Base-by-base conservation (phyloP, 768 basidiomycete genomes). In the Pholiota microspora region DNA sequence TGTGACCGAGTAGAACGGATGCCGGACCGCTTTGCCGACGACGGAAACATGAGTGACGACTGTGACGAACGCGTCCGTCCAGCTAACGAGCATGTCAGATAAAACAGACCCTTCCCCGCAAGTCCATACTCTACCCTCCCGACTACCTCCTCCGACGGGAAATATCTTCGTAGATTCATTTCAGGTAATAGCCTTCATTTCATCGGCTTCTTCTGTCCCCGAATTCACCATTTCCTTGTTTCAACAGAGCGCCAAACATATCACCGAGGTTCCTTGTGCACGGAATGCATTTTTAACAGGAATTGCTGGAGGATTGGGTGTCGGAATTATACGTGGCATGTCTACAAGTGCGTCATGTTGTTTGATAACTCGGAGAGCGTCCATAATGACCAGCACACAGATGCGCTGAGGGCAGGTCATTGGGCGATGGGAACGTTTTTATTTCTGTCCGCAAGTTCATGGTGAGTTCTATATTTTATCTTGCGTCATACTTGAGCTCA, bases 351-450 rank as follows among this genome's bases (percentile, higher is more conserved):
- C 53, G 85, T 75, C 2, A 8, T n/a, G 28, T 10, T 9, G 7
- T 18, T n/a, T n/a, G n/a, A n/a, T n/a, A 34, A 29, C 16, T 28
- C 28, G 18, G 2, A 8, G 2, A 24, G 18, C 24, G 13, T 24
- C 42, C 16, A 24, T 6, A 24, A 6, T 42, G 18, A 29, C 40
- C 13, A 23, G 9, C 13, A 29, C 49, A 12, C 25, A 88, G 90
- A 76, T 28, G 77, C 83, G 1, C 75, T 88, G 54, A 75, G 82
- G 34, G 89, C 88, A 32, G 85, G 81, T 2, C 83, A 90, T 65
- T 93, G 91, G 91, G 89, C 86, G 12, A 77, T 90, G 16, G 88
- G 82, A 5, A 85, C 89, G 1, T 93, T 89, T 62, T 71, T 82
- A 58, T 57, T 85, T 18, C 75, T 92, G 35, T 86, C 89, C 2